phyloP scores from a whole-genome alignment of 805 yeast species.

The Yarrowia hollandica region DNA sequence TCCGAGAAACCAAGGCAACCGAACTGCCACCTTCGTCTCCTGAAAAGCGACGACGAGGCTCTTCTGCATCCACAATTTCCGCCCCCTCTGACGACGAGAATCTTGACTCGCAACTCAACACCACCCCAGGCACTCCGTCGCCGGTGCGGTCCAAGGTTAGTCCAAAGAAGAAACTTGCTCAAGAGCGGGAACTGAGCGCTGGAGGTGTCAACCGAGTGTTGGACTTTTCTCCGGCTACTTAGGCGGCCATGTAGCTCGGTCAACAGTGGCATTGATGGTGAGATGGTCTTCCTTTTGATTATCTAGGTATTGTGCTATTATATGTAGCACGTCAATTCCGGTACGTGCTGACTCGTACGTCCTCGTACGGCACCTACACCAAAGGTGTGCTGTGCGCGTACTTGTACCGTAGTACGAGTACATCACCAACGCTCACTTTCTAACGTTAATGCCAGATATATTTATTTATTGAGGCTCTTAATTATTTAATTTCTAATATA shows the following conservation, averaged over 20 bases:
- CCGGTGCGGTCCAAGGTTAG: conserved; percentile 11
- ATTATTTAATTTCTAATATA: conserved; percentile 13
- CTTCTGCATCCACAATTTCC: conserved; percentile 43
- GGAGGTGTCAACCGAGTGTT: conserved; percentile 10
- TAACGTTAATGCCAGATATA: conserved; percentile 3
- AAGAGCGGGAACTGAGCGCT: background rate
- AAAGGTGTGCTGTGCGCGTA: too few relatives aligned
- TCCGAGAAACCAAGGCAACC: conserved; percentile 5
- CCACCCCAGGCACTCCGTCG: conserved; percentile 26
- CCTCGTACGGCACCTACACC: too few relatives aligned
- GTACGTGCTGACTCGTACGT: too few relatives aligned
- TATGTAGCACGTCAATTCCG: too few relatives aligned
- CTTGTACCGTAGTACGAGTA: too few relatives aligned
- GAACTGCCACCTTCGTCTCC: conserved; percentile 19
- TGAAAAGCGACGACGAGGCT: conserved; percentile 40
- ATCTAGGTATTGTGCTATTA: too few relatives aligned
- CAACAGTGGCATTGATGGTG: too few relatives aligned
- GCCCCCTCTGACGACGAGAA: conserved; percentile 41
- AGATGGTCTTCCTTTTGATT: too few relatives aligned
- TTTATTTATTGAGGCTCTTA: conserved; percentile 15
- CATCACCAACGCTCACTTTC: conserved; percentile 2
- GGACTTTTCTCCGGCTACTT: conserved; percentile 21
- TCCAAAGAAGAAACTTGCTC: conserved; percentile 21
- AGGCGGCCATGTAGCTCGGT: too few relatives aligned
- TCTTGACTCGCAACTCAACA: conserved; percentile 8